Conservation (phyloP, 345 rosid species). For the Heritiera fomes region DNA sequence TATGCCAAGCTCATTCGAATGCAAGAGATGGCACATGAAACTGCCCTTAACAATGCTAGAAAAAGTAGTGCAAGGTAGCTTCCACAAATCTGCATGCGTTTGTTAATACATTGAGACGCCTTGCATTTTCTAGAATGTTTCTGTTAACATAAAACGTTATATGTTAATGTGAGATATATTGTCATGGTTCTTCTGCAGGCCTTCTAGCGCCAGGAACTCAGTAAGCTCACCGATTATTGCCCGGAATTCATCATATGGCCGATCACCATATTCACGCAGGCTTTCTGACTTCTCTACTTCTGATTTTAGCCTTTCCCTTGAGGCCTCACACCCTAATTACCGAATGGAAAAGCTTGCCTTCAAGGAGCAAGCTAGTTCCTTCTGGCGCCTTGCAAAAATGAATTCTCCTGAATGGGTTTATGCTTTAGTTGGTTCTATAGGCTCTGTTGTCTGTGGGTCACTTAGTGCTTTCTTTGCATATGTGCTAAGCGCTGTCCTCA, state of each 20-base stretch:
- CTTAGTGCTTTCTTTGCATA: conserved; percentile 96
- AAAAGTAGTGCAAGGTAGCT: conserved; percentile 95
- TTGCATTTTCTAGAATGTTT: not conserved
- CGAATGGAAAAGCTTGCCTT: conserved; percentile 84
- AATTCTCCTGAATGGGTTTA: conserved; percentile 97
- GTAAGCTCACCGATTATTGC: conserved; percentile 97
- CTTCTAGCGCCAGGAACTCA: conserved; percentile 96
- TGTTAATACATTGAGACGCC: not conserved
- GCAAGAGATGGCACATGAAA: conserved; percentile 98
- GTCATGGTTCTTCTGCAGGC: conserved; percentile 55
- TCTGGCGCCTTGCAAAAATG: conserved; percentile 97
- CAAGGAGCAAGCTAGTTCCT: conserved; percentile 95
- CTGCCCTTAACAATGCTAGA: conserved; percentile 88
- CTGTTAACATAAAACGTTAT: not conserved
- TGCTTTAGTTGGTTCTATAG: conserved; percentile 85
- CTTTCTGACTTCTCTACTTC: conserved; percentile 98
- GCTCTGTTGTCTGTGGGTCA: conserved; percentile 85
- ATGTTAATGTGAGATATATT: conserved; percentile 10
- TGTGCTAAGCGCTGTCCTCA: conserved; percentile 89
- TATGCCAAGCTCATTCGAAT: conserved; percentile 90
- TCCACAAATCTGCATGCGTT: not conserved
- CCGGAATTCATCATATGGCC: conserved; percentile 89
- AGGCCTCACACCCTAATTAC: conserved; percentile 68
- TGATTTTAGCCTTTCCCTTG: conserved; percentile 89
- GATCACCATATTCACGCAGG: conserved; percentile 93